Conservation (phyloP, 164 flowering plant genomes). For the Brasenia schreberi region DNA sequence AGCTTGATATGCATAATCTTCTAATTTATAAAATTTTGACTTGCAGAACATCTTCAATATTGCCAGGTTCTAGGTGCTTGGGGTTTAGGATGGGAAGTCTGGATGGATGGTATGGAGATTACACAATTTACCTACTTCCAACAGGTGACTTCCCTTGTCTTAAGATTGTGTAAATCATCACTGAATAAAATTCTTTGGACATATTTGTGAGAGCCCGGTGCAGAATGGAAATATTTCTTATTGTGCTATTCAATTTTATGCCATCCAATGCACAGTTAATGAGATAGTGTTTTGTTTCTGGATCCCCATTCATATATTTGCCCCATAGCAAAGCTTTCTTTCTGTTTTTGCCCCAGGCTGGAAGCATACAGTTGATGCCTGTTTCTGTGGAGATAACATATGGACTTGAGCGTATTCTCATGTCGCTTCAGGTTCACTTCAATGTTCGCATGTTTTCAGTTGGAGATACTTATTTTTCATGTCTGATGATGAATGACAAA, state of each 20-base stretch:
- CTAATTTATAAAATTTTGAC: too few relatives aligned
- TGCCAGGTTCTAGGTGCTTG: slow-evolving; percentile 95
- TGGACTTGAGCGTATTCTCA: slow-evolving; percentile 94
- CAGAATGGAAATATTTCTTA: too few relatives aligned
- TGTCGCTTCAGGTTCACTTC: slow-evolving; percentile 80
- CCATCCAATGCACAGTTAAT: too few relatives aligned
- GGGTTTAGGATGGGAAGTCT: slow-evolving; percentile 99
- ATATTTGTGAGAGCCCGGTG: too few relatives aligned
- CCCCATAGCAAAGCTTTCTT: neutral
- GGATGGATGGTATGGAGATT: slow-evolving; percentile 99
- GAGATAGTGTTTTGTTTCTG: too few relatives aligned
- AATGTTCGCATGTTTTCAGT: neutral
- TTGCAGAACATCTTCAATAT: neutral
- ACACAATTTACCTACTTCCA: slow-evolving; percentile 98
- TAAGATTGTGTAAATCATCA: too few relatives aligned
- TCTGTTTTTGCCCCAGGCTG: slow-evolving; percentile 71
- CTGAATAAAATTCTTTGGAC: too few relatives aligned
- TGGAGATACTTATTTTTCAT: neutral
- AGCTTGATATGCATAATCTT: too few relatives aligned
- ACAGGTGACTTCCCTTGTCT: slow-evolving; percentile 42
- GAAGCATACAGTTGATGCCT: slow-evolving; percentile 77
- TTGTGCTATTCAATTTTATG: too few relatives aligned
- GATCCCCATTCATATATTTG: neutral
- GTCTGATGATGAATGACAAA: slow-evolving; percentile 2
- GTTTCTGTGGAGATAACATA: slow-evolving; percentile 98